These are phyloP conservation scores for Saprolegnia parasitica DNA, from an alignment of 352 stramenopile genomes.

Conservation along the genomic window DNA sequence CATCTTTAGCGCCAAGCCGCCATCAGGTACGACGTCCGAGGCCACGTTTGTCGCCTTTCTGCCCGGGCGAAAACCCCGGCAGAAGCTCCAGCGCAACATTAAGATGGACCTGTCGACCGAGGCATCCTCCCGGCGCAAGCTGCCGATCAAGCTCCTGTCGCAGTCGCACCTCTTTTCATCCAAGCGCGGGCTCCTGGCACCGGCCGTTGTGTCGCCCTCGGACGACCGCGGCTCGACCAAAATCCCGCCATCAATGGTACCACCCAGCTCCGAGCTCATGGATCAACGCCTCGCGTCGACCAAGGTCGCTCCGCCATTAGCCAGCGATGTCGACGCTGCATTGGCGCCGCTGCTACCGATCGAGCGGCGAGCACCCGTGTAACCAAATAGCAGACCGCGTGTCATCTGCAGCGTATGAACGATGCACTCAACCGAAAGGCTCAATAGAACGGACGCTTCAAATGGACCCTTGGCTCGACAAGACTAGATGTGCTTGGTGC, in stretches of 20 bases:
- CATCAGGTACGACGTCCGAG: slow-evolving; percentile 6
- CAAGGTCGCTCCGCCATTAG: not conserved
- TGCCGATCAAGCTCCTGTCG: not conserved
- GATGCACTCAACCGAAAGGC: not conserved
- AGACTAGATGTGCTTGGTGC: slow-evolving; percentile 13
- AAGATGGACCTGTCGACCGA: too few relatives aligned
- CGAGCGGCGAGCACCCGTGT: not conserved
- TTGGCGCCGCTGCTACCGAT: not conserved
- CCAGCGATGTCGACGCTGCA: not conserved
- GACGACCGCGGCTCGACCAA: too few relatives aligned
- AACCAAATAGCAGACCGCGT: not conserved
- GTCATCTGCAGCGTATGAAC: not conserved
- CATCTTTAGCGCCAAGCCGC: slow-evolving; percentile 18
- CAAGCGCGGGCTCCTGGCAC: too few relatives aligned
- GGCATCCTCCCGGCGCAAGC: not conserved
- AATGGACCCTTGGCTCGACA: not conserved
- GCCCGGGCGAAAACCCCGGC: not conserved
- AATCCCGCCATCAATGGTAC: too few relatives aligned
- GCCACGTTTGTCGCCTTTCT: slow-evolving; percentile 22
- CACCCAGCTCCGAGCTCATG: not conserved
- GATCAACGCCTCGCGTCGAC: not conserved
- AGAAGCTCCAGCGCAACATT: too few relatives aligned
- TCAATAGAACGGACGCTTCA: not conserved
- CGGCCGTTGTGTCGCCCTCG: too few relatives aligned
- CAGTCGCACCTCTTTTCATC: not conserved